Conservation (phyloP, 2,329 filamentous ascomycete species). For the Xylaria sp. region DNA sequence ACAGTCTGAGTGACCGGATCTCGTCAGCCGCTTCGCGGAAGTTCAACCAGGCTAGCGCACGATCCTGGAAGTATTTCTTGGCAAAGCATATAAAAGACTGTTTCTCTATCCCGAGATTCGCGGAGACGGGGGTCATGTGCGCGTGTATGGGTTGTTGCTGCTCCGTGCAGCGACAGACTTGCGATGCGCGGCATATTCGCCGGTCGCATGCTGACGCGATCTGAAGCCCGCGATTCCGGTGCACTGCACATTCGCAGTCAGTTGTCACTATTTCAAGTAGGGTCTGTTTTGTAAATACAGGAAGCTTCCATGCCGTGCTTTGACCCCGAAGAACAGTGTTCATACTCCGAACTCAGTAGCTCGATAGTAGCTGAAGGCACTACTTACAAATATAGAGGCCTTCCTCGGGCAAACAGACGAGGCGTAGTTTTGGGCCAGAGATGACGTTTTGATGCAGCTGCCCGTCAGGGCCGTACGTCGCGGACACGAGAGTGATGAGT, state of each 20-base stretch:
- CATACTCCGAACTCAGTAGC: neutral
- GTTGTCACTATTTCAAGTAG: neutral
- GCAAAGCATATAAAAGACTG: neutral
- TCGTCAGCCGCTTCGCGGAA: constrained; percentile 33
- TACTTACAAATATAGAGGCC: constrained; percentile 36
- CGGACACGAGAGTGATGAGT: constrained; percentile 31
- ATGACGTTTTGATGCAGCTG: constrained; percentile 34
- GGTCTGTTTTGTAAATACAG: neutral
- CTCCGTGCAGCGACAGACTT: constrained; percentile 37
- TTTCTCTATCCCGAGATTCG: neutral
- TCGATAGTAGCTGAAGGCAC: too few species aligned
- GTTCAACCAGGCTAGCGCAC: constrained; percentile 34
- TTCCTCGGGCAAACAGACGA: constrained; percentile 32
- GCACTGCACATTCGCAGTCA: constrained; percentile 9
- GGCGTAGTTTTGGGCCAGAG: constrained; percentile 13
- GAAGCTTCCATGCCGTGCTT: neutral
- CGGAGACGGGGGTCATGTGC: neutral
- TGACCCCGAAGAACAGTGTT: neutral
- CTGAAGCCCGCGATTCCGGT: constrained; percentile 39
- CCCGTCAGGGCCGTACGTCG: constrained; percentile 25
- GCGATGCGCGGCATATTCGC: constrained; percentile 32
- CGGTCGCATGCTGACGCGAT: constrained; percentile 39
- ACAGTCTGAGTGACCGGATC: constrained; percentile 21
- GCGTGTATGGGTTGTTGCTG: neutral
- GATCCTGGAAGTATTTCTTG: neutral